Base-by-base conservation (phyloP, 2,329 filamentous ascomycete species). In the Epicoccum nigrum region DNA sequence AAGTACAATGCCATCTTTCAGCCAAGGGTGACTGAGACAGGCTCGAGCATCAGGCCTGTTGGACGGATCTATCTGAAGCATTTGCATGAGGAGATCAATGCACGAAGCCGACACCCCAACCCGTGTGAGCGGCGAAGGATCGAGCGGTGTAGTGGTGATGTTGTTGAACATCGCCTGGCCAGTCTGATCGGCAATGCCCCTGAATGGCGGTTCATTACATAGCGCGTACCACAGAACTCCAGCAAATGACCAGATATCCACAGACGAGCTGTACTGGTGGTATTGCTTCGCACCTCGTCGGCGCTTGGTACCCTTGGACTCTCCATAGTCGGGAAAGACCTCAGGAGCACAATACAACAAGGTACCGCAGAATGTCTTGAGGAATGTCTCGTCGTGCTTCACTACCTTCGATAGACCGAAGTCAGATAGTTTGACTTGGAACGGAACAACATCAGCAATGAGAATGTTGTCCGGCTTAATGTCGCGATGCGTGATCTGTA, bases 381-480 rank as follows among this genome's bases (percentile, higher is more conserved):
- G 78, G 66, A 97, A 97, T 0, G 93, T 97, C 64, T 96, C 88
- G 55, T 92, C 86, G 59, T 90, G 90, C 55, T 92, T 88, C 37
- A 96, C 87, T 72, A 95, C 92, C 71, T 99, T 99, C 2, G 94
- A 97, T 4, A 99, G 77, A 45, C 94, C 94, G 76, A 99, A 99
- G 70, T 99, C 94, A 0, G 94, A 96, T 12, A 99, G 79, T 74
- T 99, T 97, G 63, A 97, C 88, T 12, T 84, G 80, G 40, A 96
- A 83, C 0, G 92, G 92, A 5, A 87, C 79, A 8, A 84, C 71
- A 1, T 85, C 87, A 9, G 86, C 81, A 60, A 97, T 89, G 32
- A 99, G 80, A 54, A 99, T 97, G 67, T 99, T 99, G 78, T 99
- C 94, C 0, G 94, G 94, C 70, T 99, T 99, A 68, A 99, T 92